A percentile compares a stretch with the other conserved stretches of the same genome.
Conservation (phyloP, 2,329 filamentous ascomycete genomes). For the Calonectria fujianensis region DNA sequence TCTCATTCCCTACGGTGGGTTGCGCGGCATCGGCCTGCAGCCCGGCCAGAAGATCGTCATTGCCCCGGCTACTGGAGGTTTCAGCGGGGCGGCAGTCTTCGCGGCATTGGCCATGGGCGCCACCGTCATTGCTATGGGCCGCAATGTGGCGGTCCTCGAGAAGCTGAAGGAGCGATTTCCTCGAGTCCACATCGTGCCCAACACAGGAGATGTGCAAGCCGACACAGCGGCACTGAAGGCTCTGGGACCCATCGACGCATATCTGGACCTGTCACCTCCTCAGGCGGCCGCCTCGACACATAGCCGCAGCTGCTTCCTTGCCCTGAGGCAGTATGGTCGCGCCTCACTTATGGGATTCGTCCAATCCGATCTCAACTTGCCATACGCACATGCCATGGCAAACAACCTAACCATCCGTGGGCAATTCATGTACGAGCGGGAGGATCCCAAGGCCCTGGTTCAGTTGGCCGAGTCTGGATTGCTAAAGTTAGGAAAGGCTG, state of each 20-base stretch:
- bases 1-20: constrained; percentile 66
- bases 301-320: constrained; percentile 60
- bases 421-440: constrained; percentile 63
- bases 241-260: constrained; percentile 61
- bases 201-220: constrained; percentile 63
- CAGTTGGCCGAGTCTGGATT: constrained; percentile 40
- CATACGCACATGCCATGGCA: constrained; percentile 50
- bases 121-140: constrained; percentile 71
- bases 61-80: constrained; percentile 69
- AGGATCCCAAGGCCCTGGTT: constrained; percentile 40
- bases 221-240: constrained; percentile 62
- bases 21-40: constrained; percentile 64
- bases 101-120: constrained; percentile 71
- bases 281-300: constrained; percentile 61
- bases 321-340: constrained; percentile 57
- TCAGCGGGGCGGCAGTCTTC: constrained; percentile 67
- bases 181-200: constrained; percentile 61
- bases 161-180: constrained; percentile 54
- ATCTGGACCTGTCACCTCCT: constrained; percentile 67
- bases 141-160: constrained; percentile 61
- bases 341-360: constrained; percentile 50
- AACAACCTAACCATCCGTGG: constrained; percentile 61
- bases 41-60: constrained; percentile 70
- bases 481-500: constrained; percentile 42
- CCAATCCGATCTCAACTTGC: constrained; percentile 56